Evolutionary conservation across 2,329 filamentous ascomycete species (phyloP), one percentile per base, ranked within the genome.

Genomic region (Clarireedia monteithiana): DNA sequence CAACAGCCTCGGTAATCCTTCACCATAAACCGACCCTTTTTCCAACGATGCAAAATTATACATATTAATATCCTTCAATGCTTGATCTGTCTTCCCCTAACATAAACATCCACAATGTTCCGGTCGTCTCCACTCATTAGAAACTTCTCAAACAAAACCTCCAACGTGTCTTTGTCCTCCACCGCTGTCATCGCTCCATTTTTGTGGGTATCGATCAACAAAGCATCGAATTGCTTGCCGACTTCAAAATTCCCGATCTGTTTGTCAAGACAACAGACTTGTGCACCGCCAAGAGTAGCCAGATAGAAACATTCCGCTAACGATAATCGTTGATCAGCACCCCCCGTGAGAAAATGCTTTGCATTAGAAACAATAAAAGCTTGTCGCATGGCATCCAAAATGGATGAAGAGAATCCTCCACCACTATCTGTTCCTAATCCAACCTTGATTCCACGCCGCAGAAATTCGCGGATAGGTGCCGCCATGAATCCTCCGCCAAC

Each of bases 41-140:
- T 42, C 39, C 17, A 7, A 6, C 39, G 39, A 20, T n/a, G 15
- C 39, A n/a, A 15, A 42, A n/a, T 42, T n/a, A n/a, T 20, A 42
- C 15, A 10, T 17, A 17, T 15, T 42, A 15, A 48, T 23, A 39
- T 49, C 15, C n/a, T 15, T 54, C n/a, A 54, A 48, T 23, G 12
- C 24, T 58, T 58, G 26, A 58, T 58, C 23, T 56, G 44, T 34
- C 53, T 74, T 2, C 92, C 92, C 67, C 78, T 83, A 4, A 96
- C 90, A 91, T 91, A 97, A 2, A 96, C 92, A 64, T 78, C 83
- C 64, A 78, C 80, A 4, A 90, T 91, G 70, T 96, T 96, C 61
- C 91, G 77, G 71, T 96, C 91, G 73, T 96, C 91, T 0, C 92
- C 92, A 60, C 81, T 87, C 73, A 88, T 96, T 59, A 96, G 75